Conservation (phyloP, 2,329 filamentous ascomycete species). For the Xenoacremonium recifei region DNA sequence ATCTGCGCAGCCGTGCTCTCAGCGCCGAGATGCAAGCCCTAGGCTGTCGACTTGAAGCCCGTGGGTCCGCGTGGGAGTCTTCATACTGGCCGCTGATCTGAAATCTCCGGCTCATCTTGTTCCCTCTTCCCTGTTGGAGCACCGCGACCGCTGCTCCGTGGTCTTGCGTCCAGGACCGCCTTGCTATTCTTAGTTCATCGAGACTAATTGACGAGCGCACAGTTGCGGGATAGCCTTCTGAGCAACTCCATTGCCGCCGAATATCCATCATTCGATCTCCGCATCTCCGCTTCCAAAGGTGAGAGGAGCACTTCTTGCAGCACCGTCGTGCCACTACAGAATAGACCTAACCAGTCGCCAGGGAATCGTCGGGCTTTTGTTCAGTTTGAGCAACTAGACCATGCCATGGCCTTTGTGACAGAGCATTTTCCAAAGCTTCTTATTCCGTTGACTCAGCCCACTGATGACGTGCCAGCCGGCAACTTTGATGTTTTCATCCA, state of each 20-base stretch:
- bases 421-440: conserved; percentile 40
- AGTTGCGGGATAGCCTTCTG: conserved; percentile 38
- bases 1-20: conserved; percentile 13
- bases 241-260: conserved; percentile 33
- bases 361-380: conserved; percentile 42
- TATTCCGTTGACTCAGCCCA: conserved; percentile 34
- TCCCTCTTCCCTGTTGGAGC: too few relatives aligned
- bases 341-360: conserved; percentile 25
- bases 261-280: conserved; percentile 38
- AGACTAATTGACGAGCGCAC: conserved; percentile 22
- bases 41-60: conserved; percentile 9
- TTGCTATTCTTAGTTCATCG: conserved; percentile 19
- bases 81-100: conserved; percentile 1
- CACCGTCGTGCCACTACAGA: too few relatives aligned
- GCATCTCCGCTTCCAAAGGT: conserved; percentile 36
- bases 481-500: conserved; percentile 38
- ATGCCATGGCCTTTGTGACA: conserved; percentile 42
- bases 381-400: conserved; percentile 38
- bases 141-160: too few relatives aligned
- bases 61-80: conserved; percentile 4
- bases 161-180: too few relatives aligned
- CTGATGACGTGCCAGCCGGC: conserved; percentile 39
- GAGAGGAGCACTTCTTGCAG: conserved; percentile 5
- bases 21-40: conserved; percentile 2
- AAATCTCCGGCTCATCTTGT: conserved; percentile 9